Evolutionary conservation across 2,329 filamentous ascomycete species (phyloP).

Genomic region (Cercospora janseana): DNA sequence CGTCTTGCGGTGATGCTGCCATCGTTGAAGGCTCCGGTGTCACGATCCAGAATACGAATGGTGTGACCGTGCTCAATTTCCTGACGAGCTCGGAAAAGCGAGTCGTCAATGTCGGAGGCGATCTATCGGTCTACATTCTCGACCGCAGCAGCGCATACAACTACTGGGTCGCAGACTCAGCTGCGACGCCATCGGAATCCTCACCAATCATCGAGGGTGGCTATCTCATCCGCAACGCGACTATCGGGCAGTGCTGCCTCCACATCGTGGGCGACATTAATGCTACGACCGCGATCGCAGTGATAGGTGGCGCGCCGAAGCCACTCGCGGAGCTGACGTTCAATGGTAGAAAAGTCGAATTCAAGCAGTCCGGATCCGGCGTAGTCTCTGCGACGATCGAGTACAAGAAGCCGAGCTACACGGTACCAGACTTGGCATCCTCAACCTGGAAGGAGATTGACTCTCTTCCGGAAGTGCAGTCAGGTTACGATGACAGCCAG

Average conservation of each 20-base stretch:
- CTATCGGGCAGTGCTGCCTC: constrained; percentile 56
- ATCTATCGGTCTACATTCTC: constrained; percentile 57
- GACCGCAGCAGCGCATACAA: constrained; percentile 67
- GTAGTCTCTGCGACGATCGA: constrained; percentile 53
- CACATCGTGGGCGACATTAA: constrained; percentile 71
- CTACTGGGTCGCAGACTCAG: constrained; percentile 63
- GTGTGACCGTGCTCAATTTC: constrained; percentile 54
- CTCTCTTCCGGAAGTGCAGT: constrained; percentile 65
- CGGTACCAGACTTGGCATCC: constrained; percentile 57
- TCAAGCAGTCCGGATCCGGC: constrained; percentile 35
- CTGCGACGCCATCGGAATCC: constrained; percentile 36
- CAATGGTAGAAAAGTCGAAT: constrained; percentile 52
- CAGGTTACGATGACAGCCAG: constrained; percentile 64
- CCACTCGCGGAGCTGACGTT: constrained; percentile 58
- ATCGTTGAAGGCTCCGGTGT: constrained; percentile 45
- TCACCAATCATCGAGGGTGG: constrained; percentile 61
- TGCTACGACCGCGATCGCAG: constrained; percentile 63
- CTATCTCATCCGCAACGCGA: constrained; percentile 62
- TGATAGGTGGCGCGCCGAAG: constrained; percentile 61
- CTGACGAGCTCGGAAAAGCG: constrained; percentile 54
- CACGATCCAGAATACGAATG: constrained; percentile 41
- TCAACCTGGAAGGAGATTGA: constrained; percentile 69
- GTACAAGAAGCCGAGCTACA: constrained; percentile 52
- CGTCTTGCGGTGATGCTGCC: constrained; percentile 36
- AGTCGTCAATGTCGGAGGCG: constrained; percentile 51